These are phyloP conservation scores for Mycena vitilis DNA, from an alignment of 768 basidiomycete species.

Conservation along the genomic window DNA sequence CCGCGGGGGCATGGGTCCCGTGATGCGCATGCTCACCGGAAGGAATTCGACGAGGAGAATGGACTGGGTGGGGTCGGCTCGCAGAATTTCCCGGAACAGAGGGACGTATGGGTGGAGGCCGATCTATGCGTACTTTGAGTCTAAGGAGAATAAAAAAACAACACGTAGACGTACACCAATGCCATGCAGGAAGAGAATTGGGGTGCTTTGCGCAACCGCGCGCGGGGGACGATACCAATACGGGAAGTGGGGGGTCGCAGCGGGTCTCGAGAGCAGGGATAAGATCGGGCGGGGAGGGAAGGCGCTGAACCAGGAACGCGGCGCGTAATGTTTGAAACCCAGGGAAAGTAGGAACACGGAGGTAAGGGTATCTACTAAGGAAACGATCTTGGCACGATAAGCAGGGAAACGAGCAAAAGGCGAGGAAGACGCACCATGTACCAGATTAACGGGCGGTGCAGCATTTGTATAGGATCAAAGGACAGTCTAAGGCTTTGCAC, in stretches of 20 bases:
- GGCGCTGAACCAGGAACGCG: constrained; percentile 47
- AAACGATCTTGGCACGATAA: constrained; percentile 59
- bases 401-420: neutral
- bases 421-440: constrained; percentile 59
- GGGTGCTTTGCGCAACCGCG: constrained; percentile 50
- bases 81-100: constrained; percentile 60
- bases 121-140: constrained; percentile 53
- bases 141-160: neutral
- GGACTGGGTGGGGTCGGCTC: constrained; percentile 61
- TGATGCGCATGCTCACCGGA: constrained; percentile 71
- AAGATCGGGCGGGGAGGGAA: constrained; percentile 67
- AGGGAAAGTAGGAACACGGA: constrained; percentile 50
- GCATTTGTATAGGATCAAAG: constrained; percentile 65
- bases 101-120: constrained; percentile 68
- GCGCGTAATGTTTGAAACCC: constrained; percentile 68
- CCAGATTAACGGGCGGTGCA: constrained; percentile 74
- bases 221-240: constrained; percentile 60
- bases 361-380: constrained; percentile 59
- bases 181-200: constrained; percentile 75
- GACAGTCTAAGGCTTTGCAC: constrained; percentile 62
- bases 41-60: constrained; percentile 72
- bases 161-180: constrained; percentile 62
- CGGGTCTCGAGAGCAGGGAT: constrained; percentile 55
- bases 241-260: constrained; percentile 51
- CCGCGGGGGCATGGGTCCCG: constrained; percentile 58